Percentiles rank a stretch among this genome's conserved stretches.
phyloP scores from a whole-genome alignment of 179 eudicot genomes.

The Beta corolliflora region DNA sequence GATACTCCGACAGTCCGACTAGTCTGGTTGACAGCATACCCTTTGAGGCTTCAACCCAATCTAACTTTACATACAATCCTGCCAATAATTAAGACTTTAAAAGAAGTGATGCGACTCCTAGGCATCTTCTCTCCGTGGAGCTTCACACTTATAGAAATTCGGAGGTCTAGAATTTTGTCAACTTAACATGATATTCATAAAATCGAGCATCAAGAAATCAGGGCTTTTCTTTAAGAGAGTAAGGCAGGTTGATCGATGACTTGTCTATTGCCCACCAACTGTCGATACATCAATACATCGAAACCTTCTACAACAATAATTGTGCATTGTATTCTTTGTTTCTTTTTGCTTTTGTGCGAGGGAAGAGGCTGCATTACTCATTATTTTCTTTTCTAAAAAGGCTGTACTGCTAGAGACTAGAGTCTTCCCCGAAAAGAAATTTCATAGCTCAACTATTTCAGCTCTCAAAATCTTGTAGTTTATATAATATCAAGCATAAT shows the following conservation, averaged over 20 bases:
- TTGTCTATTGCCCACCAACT: background rate
- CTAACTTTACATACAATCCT: background rate
- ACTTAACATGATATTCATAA: background rate
- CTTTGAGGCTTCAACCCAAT: background rate
- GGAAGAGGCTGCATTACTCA: background rate
- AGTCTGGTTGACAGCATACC: background rate
- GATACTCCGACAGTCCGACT: background rate
- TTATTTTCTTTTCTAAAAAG: background rate
- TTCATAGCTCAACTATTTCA: background rate
- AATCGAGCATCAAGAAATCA: background rate
- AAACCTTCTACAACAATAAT: background rate
- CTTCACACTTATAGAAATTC: background rate
- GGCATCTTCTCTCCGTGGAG: background rate
- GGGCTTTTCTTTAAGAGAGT: background rate
- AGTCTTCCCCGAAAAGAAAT: background rate
- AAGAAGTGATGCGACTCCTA: background rate
- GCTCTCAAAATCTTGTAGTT: background rate
- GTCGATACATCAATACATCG: background rate
- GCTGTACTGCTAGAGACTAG: too few species aligned
- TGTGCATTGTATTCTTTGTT: too few species aligned
- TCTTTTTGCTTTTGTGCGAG: background rate
- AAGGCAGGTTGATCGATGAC: background rate
- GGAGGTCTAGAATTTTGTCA: background rate
- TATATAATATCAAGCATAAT: background rate
- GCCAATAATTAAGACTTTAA: background rate